Evolutionary conservation across 73 alveolate genomes (phyloP).

Genomic region (Effrenium voratum): DNA sequence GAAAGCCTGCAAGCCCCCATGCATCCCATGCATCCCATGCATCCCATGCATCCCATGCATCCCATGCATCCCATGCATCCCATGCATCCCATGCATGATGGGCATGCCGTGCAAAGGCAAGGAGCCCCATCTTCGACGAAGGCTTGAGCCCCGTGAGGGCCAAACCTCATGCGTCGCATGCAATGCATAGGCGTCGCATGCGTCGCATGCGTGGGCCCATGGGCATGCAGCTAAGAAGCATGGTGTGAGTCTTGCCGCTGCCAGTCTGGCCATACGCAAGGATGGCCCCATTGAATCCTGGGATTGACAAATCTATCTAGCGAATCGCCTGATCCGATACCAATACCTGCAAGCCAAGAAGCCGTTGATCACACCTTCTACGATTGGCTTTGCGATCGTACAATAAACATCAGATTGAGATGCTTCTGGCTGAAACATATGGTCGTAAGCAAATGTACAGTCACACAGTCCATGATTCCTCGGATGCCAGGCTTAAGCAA

Average conservation of each 20-base stretch:
- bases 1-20: not conserved
- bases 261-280: conserved; percentile 85
- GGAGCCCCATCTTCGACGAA: conserved; percentile 25
- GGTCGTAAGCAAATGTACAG: conserved; percentile 71
- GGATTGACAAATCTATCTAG: not conserved
- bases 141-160: conserved; percentile 47
- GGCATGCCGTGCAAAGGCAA: no score
- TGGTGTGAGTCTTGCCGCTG: conserved; percentile 86
- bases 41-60: no score
- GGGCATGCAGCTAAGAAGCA: not conserved
- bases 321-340: not conserved
- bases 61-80: no score
- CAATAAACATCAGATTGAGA: conserved; percentile 58
- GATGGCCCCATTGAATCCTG: conserved; percentile 83
- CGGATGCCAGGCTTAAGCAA: not conserved
- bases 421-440: conserved; percentile 71
- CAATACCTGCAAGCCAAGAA: not conserved
- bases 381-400: conserved; percentile 81
- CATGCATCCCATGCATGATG: no score
- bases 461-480: conserved; percentile 72
- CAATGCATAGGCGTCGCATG: not conserved
- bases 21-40: no score
- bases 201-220: not conserved
- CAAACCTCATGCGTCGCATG: conserved; percentile 40
- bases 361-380: conserved; percentile 87